Evolutionary conservation across 106 monocot genomes (phyloP).

Genomic region (Posidonia australis): DNA sequence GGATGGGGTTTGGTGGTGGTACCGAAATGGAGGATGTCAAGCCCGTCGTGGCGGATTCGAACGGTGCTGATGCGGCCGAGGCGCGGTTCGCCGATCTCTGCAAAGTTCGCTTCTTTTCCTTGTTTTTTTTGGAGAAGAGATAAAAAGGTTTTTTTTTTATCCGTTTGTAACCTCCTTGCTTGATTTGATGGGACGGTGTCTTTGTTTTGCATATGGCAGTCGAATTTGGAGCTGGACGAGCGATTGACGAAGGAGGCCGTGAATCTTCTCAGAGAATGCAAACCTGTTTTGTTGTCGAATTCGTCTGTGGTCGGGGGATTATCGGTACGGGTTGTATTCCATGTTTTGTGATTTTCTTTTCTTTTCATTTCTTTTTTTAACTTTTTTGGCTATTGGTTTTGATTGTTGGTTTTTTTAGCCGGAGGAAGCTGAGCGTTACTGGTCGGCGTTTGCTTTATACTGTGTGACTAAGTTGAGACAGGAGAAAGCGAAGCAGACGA

Average conservation of each 20-base stretch:
- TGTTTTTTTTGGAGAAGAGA: too few species aligned
- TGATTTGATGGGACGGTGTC: neutral
- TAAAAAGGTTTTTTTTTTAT: neutral
- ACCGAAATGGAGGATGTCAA: slow-evolving; percentile 1
- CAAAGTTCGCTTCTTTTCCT: slow-evolving; percentile 37
- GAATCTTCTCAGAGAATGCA: slow-evolving; percentile 53
- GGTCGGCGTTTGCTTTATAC: slow-evolving; percentile 75
- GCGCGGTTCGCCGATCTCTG: slow-evolving; percentile 59
- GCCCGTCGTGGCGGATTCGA: neutral
- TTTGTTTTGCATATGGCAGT: slow-evolving; percentile 19
- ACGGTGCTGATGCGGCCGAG: slow-evolving; percentile 30
- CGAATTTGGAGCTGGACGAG: slow-evolving; percentile 47
- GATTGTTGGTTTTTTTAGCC: slow-evolving; percentile 30
- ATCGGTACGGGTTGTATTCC: slow-evolving; percentile 31
- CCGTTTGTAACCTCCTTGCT: neutral
- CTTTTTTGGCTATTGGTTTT: neutral
- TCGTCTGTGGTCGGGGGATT: slow-evolving; percentile 56
- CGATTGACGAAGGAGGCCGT: slow-evolving; percentile 41
- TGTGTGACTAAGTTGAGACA: slow-evolving; percentile 51
- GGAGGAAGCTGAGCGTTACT: slow-evolving; percentile 72
- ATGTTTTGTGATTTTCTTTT: neutral
- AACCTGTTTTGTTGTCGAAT: slow-evolving; percentile 39
- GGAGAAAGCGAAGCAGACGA: slow-evolving; percentile 23
- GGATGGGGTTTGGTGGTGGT: neutral
- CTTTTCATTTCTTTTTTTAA: neutral